Conservation (phyloP, 192 early-diverging fungal species). For the Coemansia reversa region DNA sequence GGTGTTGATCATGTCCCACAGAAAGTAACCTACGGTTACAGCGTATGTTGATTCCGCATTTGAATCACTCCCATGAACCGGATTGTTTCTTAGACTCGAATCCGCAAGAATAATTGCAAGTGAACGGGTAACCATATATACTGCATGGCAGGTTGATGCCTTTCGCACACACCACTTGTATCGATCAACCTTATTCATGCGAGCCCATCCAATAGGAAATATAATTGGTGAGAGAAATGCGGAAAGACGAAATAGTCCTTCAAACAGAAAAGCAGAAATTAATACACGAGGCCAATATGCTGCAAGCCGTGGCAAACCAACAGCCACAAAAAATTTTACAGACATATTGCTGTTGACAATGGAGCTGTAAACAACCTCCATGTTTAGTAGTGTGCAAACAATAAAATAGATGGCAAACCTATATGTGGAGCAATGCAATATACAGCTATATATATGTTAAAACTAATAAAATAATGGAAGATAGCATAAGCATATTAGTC, state of each 20-base stretch:
- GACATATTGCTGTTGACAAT: slow-evolving; percentile 34
- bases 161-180: slow-evolving; percentile 76
- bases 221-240: slow-evolving; percentile 56
- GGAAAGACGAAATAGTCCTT: slow-evolving; percentile 55
- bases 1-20: slow-evolving; percentile 82
- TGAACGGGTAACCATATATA: slow-evolving; percentile 60
- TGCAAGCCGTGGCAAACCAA: slow-evolving; percentile 59
- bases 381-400: slow-evolving; percentile 7
- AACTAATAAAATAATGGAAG: not conserved
- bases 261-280: slow-evolving; percentile 51
- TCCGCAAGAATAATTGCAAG: slow-evolving; percentile 63
- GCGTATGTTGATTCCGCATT: slow-evolving; percentile 73
- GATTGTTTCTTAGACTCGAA: slow-evolving; percentile 59
- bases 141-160: slow-evolving; percentile 71
- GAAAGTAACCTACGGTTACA: slow-evolving; percentile 82
- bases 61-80: slow-evolving; percentile 64
- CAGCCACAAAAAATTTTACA: slow-evolving; percentile 47
- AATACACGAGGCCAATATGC: slow-evolving; percentile 64
- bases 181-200: slow-evolving; percentile 55
- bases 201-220: slow-evolving; percentile 62
- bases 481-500: no score
- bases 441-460: not conserved
- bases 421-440: not conserved
- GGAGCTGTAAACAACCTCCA: slow-evolving; percentile 26
- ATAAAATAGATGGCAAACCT: not conserved